Evolutionary conservation across 768 basidiomycete genomes (phyloP), one percentile per base, ranked within the genome.

Genomic region (Filobasidium floriforme): DNA sequence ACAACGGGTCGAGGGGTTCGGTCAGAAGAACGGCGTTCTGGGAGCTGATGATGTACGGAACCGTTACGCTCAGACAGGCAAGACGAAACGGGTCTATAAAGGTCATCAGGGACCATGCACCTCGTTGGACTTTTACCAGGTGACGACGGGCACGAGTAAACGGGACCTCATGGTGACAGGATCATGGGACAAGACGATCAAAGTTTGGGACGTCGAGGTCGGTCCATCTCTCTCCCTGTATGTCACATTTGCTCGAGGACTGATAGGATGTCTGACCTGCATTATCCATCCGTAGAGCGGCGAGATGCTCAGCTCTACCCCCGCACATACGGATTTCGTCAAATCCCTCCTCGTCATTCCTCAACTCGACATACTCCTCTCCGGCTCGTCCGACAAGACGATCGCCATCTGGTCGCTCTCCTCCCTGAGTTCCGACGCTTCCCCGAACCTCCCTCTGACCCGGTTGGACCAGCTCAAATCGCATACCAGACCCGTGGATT

Each of bases 181-280:
- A 24, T 92, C 92, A 55, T 99, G 96, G 96, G 96, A 99, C 76
- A 87, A 97, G 90, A 87, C 87, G 0, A 89, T 99, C 78, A 88
- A 86, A 76, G 65, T 93, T 7, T 98, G 93, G 93, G 82, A 93
- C 73, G 85, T 84, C 11, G 76, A 84, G 69, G 94, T 93, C 71
- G 60, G 46, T 49, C 15, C 46, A 49, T 84, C 43, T 70, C 66
- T 37, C 51, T 57, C 41, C n/a, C 6, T 65, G 32, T 49, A 40
- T 57, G 28, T 69, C 37, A 68, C 29, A 66, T 54, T n/a, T 29
- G 32, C 32, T 37, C 41, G 22, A 7, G 19, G 7, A 32, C 6
- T 61, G 41, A 7, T 22, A 26, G 44, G 62, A 57, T 46, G n/a
- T n/a, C n/a, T n/a, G n/a, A n/a, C n/a, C n/a, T n/a, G n/a, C 41